Evolutionary conservation across 2,329 filamentous ascomycete genomes (phyloP).

Genomic region (Juglanconis sp.): DNA sequence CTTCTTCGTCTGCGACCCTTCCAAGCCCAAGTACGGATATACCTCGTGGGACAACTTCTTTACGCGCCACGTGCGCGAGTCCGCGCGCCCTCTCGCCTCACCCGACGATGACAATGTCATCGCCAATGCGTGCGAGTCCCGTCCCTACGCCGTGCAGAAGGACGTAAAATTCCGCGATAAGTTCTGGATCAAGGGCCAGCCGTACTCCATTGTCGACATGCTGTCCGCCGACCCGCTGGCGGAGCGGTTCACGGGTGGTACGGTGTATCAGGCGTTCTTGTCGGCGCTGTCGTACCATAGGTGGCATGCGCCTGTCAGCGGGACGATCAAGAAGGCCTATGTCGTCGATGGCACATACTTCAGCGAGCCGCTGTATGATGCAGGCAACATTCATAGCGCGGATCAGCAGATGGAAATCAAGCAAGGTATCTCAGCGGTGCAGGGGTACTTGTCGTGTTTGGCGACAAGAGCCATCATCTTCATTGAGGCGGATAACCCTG

Average conservation of each 20-base stretch:
- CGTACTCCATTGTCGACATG: slow-evolving; percentile 65
- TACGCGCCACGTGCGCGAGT: slow-evolving; percentile 53
- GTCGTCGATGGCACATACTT: slow-evolving; percentile 66
- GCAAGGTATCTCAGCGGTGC: slow-evolving; percentile 46
- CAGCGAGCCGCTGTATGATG: slow-evolving; percentile 50
- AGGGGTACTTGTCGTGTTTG: slow-evolving; percentile 65
- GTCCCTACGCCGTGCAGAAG: slow-evolving; percentile 49
- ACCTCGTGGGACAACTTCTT: slow-evolving; percentile 70
- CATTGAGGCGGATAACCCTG: slow-evolving; percentile 40
- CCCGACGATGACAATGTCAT: slow-evolving; percentile 54
- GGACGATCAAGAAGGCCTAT: slow-evolving; percentile 51
- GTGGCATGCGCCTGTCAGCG: slow-evolving; percentile 68
- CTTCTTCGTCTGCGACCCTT: slow-evolving; percentile 58
- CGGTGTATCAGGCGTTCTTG: slow-evolving; percentile 69
- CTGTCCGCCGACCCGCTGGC: slow-evolving; percentile 53
- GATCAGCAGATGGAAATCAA: slow-evolving; percentile 13
- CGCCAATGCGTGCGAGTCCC: slow-evolving; percentile 63
- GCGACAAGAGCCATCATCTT: slow-evolving; percentile 66
- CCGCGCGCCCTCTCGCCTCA: slow-evolving; percentile 54
- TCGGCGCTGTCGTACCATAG: slow-evolving; percentile 67
- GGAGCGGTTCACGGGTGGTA: slow-evolving; percentile 57
- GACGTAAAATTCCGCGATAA: slow-evolving; percentile 53
- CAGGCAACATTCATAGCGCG: slow-evolving; percentile 33
- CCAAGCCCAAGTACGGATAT: slow-evolving; percentile 54
- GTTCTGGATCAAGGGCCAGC: slow-evolving; percentile 69